Base-by-base conservation (phyloP, 1,284 basidiomycete genomes). In the Trametes polyzona region DNA sequence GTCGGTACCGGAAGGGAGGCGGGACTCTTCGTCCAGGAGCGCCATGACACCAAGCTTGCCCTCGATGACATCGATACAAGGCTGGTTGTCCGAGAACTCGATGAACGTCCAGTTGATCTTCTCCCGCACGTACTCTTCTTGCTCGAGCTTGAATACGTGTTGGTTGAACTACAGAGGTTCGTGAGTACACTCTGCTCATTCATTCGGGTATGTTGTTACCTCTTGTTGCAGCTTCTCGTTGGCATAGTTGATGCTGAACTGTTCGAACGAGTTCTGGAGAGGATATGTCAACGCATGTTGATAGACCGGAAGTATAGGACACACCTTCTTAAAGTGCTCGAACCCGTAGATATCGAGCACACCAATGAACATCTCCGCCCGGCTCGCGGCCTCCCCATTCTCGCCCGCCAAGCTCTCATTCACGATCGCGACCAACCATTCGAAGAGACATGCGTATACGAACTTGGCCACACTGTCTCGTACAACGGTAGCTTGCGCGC, bases 101-200 rank as follows among this genome's bases (percentile, higher is more conserved):
- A 99, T 99, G 76, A 99, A 99, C 1, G 93, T 98, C 97, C 97
- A 99, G 71, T 96, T 95, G 73, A 99, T 99, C 76, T 98, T 84
- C 72, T 99, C 97, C 58, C 95, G 93, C 55, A 99, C 85, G 70
- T 99, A 99, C 77, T 99, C 97, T 73, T 99, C 97, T 79, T 99
- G 97, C 72, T 99, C 97, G 29, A 98, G 86, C 81, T 96, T 96
- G 87, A 99, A 99, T 52, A 99, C 97, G 71, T 99, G 97, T 1
- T 95, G 96, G 67, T 97, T 97, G 78, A 97, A 97, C 91, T 95
- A 62, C 17, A 55, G 26, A 30, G 26, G 52, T 52, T 48, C n/a
- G 61, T 36, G 19, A 32, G 32, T 2, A 19, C 35, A 26, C 35
- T 27, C 29, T 30, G 12, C 36, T 43, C 17, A 30, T 14, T 4